Conservation (phyloP, 78 protist genomes). For the Anaeramoeba flamelloides region DNA sequence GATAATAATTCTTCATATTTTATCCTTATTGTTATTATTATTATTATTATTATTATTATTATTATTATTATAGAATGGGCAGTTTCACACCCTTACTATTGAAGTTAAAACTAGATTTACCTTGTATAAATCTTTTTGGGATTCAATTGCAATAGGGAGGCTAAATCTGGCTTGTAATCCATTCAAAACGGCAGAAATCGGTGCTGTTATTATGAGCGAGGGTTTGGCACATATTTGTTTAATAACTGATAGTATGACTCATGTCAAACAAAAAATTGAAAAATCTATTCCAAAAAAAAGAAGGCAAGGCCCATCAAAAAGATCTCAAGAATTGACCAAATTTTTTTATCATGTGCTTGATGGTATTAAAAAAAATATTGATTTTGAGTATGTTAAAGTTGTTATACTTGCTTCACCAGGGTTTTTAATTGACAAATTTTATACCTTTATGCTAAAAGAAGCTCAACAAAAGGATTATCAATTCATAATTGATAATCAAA, state of each 20-base stretch:
- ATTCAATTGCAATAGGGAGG: neutral
- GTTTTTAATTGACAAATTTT: neutral
- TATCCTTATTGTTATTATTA: neutral
- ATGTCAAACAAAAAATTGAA: neutral
- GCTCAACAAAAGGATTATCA: neutral
- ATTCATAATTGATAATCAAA: neutral
- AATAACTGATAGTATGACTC: neutral
- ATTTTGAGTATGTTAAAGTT: neutral
- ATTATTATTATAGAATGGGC: neutral
- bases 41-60: neutral
- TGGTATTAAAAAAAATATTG: neutral
- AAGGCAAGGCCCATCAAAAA: neutral
- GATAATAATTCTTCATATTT: neutral
- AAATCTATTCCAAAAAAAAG: neutral
- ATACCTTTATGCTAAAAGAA: neutral
- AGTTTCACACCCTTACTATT: neutral
- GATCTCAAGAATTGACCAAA: neutral
- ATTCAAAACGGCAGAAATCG: neutral
- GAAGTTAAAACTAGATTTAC: neutral
- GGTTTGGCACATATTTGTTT: neutral
- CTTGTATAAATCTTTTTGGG: neutral
- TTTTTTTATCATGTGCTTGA: neutral
- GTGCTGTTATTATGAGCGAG: neutral
- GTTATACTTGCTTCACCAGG: neutral
- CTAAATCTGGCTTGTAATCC: neutral